Conservation (phyloP, 169 alveolate genomes). For the Cryptosporidium ubiquitum region DNA sequence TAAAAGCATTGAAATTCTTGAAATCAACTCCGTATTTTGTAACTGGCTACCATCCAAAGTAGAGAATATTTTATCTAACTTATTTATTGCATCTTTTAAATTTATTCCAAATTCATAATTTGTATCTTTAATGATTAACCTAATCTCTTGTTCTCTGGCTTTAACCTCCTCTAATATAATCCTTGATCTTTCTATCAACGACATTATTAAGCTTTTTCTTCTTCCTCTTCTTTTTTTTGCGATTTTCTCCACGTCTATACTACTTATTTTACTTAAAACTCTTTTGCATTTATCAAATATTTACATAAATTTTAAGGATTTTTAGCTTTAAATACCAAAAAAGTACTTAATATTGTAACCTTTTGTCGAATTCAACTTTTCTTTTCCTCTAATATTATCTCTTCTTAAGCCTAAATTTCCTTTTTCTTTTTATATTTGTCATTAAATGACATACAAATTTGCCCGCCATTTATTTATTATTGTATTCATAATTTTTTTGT, state of each 20-base stretch:
- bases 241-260: not conserved
- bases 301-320: too few relatives aligned
- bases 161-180: not conserved
- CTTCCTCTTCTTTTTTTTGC: not conserved
- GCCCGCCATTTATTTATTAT: not conserved
- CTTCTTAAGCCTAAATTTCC: not conserved
- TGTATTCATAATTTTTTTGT: not conserved
- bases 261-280: not conserved
- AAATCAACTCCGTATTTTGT: not conserved
- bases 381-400: not conserved
- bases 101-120: not conserved
- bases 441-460: not conserved
- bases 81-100: not conserved
- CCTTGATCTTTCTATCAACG: not conserved
- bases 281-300: not conserved
- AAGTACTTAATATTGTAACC: not conserved
- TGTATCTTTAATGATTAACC: not conserved
- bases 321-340: not conserved
- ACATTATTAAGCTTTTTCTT: not conserved
- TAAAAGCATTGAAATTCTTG: not conserved
- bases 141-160: not conserved
- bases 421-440: not conserved
- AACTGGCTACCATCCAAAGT: not conserved
- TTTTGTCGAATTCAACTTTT: not conserved
- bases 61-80: not conserved